Evolutionary conservation across 1,139 yeast genomes (phyloP).

Genomic region (Candida pseudoviswanathii): DNA sequence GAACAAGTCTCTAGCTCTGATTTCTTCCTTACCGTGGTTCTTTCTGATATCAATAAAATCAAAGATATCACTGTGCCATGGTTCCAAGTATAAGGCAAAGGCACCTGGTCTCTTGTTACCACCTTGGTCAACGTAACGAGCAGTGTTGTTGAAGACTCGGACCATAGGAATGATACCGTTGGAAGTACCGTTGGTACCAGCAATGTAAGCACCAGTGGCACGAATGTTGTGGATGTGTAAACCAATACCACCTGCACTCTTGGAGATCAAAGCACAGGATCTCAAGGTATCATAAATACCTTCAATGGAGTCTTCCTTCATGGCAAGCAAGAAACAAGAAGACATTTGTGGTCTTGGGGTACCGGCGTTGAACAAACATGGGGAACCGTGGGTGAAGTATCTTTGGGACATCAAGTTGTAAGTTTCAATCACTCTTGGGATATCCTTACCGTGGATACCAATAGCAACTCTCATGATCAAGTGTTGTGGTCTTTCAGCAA

Average conservation of each 20-base stretch:
- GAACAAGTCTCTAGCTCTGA: slow-evolving; percentile 86
- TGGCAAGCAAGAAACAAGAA: slow-evolving; percentile 84
- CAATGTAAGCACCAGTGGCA: slow-evolving; percentile 82
- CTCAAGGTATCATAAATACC: slow-evolving; percentile 87
- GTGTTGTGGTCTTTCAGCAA: slow-evolving; percentile 91
- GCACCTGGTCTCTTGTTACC: slow-evolving; percentile 96
- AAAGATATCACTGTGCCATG: slow-evolving; percentile 89
- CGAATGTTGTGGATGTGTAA: slow-evolving; percentile 82
- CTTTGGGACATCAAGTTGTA: slow-evolving; percentile 83
- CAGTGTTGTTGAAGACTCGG: slow-evolving; percentile 87
- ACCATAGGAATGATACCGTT: slow-evolving; percentile 90
- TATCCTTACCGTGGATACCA: slow-evolving; percentile 81
- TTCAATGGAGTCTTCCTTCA: slow-evolving; percentile 89
- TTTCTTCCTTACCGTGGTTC: slow-evolving; percentile 90
- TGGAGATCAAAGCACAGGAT: slow-evolving; percentile 84
- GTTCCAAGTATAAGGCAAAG: slow-evolving; percentile 83
- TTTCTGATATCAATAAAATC: slow-evolving; percentile 84
- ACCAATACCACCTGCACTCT: slow-evolving; percentile 92
- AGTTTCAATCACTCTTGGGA: slow-evolving; percentile 73
- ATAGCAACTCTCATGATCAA: slow-evolving; percentile 87
- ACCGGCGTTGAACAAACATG: slow-evolving; percentile 88
- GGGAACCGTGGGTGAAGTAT: slow-evolving; percentile 87
- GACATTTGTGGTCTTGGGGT: slow-evolving; percentile 87
- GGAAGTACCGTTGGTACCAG: slow-evolving; percentile 88
- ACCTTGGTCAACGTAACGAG: slow-evolving; percentile 92